Percentiles rank a stretch among this genome's conserved stretches.
Conservation (phyloP, 352 stramenopile species). For the Nothophytophthora sp. region DNA sequence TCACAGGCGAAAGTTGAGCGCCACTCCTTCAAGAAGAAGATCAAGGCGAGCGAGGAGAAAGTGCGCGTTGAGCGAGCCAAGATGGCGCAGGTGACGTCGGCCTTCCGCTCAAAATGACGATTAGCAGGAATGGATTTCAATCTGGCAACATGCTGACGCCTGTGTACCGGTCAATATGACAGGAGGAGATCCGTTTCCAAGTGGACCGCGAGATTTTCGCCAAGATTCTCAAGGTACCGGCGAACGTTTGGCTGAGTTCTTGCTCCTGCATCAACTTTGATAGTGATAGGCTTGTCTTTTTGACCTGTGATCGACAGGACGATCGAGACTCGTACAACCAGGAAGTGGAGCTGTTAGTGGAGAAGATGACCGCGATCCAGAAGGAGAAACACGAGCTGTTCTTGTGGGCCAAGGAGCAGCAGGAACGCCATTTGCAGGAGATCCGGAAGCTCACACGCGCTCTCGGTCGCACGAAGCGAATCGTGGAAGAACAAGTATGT, state of each 20-base stretch:
- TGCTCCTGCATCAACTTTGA: no score
- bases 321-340: constrained; percentile 76
- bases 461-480: constrained; percentile 54
- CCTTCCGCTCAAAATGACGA: background rate
- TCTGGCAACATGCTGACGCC: no score
- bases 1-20: constrained; percentile 72
- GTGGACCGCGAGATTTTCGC: constrained; percentile 86
- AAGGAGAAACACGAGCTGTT: constrained; percentile 78
- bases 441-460: constrained; percentile 83
- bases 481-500: constrained; percentile 70
- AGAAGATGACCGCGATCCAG: constrained; percentile 68
- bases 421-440: constrained; percentile 73
- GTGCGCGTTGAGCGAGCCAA: constrained; percentile 57
- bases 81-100: constrained; percentile 65
- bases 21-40: constrained; percentile 81
- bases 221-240: constrained; percentile 82
- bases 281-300: background rate
- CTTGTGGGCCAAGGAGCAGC: constrained; percentile 68
- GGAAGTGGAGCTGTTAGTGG: constrained; percentile 67
- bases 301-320: constrained; percentile 34
- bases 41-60: constrained; percentile 64
- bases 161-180: no score
- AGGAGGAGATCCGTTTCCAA: constrained; percentile 81
- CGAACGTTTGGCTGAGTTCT: no score
- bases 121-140: no score